Conservation (phyloP, 768 basidiomycete genomes). For the Amanita jacksonii region DNA sequence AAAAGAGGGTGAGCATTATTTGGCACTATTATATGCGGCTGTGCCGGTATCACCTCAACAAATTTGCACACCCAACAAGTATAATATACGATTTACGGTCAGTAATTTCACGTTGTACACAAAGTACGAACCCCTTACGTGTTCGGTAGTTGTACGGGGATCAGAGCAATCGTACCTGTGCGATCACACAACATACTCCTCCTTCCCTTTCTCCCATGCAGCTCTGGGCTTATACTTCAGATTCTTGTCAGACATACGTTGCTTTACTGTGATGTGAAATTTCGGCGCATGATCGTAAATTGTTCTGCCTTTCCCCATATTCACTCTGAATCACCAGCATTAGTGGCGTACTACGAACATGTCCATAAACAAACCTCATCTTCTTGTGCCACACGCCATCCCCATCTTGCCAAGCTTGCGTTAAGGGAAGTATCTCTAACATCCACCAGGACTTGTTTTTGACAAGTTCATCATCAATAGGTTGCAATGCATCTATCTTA, state of each 20-base stretch:
- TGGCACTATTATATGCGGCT: too few species aligned
- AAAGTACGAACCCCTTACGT: too few species aligned
- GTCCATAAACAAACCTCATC: conserved; percentile 36
- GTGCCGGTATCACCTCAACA: too few species aligned
- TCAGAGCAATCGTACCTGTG: not conserved
- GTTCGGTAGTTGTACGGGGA: too few species aligned
- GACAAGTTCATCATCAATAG: conserved; percentile 44
- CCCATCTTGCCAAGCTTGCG: conserved; percentile 46
- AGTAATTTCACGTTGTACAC: too few species aligned
- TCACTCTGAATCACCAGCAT: conserved; percentile 25
- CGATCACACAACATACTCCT: conserved; percentile 34
- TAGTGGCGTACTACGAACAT: not conserved
- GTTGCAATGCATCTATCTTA: conserved; percentile 33
- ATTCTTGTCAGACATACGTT: conserved; percentile 37
- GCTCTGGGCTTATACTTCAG: conserved; percentile 55
- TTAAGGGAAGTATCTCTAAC: conserved; percentile 55
- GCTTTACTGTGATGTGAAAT: conserved; percentile 56
- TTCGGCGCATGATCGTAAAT: conserved; percentile 37
- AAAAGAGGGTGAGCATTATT: too few species aligned
- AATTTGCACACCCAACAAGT: too few species aligned
- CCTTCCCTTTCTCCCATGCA: conserved; percentile 34
- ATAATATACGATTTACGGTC: too few species aligned
- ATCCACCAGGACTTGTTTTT: conserved; percentile 50
- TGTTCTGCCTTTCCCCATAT: conserved; percentile 48
- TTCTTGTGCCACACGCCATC: conserved; percentile 43